Evolutionary conservation across 164 flowering plant genomes (phyloP), one percentile per base, ranked within the genome.

Genomic region (Echeveria elegans): DNA sequence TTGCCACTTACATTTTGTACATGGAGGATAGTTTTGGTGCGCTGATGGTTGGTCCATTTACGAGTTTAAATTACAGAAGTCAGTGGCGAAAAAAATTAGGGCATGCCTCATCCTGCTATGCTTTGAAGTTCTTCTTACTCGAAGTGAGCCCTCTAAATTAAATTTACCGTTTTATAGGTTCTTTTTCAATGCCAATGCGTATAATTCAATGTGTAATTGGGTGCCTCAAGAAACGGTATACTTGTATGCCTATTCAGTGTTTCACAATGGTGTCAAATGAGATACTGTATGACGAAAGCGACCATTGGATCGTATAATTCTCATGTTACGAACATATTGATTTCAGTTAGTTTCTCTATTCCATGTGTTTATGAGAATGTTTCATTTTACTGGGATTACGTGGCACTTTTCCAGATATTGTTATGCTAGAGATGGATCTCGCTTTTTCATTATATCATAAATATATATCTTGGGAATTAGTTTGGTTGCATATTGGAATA

Each of bases 11-110:
- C 73, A 76, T 88, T 63, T 66, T 88, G 64, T 82, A 78, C 75
- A 72, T 90, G 82, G 97, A 85, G 79, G 92, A 90, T 75, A 77
- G 84, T 70, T 81, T 95, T 62, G 70, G 78, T 76, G 92, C 94
- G 63, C 82, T 95, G 31, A 65, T 76, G 30, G 77, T 71, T 71
- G 97, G 99, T 48, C 86, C 90, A 30, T 90, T 90, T 66, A 68
- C 68, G 66, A 76, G 60, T 77, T 65, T 63, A 72, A 78, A 67
- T 68, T 80, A 78, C 69, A 81, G 92, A 75, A 76, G 72, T 65
- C 79, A 77, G 58, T 95, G 99, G 99, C 86, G 83, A 37, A 82
- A 74, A 72, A 82, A 69, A 65, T 81, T 90, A 28, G 88, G 85
- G 58, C 79, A 74, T 52, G 88, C 89, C 66, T 70, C 86, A 50